These are phyloP conservation scores for Haplosporangium sp. DNA, from an alignment of 371 early-diverging fungal species.

Conservation along the genomic window DNA sequence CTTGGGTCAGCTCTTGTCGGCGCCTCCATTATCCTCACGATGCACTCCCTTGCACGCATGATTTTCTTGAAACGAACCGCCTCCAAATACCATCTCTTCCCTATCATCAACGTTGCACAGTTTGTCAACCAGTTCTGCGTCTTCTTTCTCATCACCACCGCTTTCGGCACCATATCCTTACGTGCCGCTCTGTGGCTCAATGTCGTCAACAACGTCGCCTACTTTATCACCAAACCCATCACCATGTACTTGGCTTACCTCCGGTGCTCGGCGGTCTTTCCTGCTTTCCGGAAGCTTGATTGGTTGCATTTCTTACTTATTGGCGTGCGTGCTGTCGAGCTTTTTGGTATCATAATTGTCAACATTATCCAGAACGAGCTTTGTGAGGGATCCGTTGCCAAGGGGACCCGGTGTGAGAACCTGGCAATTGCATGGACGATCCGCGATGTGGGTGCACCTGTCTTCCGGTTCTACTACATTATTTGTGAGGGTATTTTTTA, in stretches of 20 bases:
- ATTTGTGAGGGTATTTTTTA: slow-evolving; percentile 51
- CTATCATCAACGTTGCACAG: slow-evolving; percentile 49
- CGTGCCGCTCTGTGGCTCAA: slow-evolving; percentile 48
- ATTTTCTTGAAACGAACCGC: slow-evolving; percentile 42
- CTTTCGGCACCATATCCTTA: slow-evolving; percentile 32
- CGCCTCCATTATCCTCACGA: slow-evolving; percentile 42
- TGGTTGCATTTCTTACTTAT: slow-evolving; percentile 39
- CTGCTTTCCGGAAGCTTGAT: slow-evolving; percentile 25
- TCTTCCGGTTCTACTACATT: slow-evolving; percentile 51
- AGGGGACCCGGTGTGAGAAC: slow-evolving; percentile 29
- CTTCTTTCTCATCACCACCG: slow-evolving; percentile 44
- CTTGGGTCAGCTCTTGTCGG: slow-evolving; percentile 51
- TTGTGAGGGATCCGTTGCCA: slow-evolving; percentile 39
- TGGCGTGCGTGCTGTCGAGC: slow-evolving; percentile 40
- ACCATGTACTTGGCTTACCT: slow-evolving; percentile 54
- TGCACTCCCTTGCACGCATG: slow-evolving; percentile 50
- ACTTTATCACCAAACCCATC: slow-evolving; percentile 50
- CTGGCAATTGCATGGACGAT: slow-evolving; percentile 45
- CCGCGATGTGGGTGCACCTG: slow-evolving; percentile 44
- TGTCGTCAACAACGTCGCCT: slow-evolving; percentile 44
- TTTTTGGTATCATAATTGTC: slow-evolving; percentile 37
- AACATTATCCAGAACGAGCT: slow-evolving; percentile 40
- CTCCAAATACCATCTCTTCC: slow-evolving; percentile 52
- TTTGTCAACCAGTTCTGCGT: slow-evolving; percentile 43
- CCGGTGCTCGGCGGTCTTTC: slow-evolving; percentile 50